Conservation (phyloP, 2,329 filamentous ascomycete genomes). For the Pseudogymnoascus sp. region DNA sequence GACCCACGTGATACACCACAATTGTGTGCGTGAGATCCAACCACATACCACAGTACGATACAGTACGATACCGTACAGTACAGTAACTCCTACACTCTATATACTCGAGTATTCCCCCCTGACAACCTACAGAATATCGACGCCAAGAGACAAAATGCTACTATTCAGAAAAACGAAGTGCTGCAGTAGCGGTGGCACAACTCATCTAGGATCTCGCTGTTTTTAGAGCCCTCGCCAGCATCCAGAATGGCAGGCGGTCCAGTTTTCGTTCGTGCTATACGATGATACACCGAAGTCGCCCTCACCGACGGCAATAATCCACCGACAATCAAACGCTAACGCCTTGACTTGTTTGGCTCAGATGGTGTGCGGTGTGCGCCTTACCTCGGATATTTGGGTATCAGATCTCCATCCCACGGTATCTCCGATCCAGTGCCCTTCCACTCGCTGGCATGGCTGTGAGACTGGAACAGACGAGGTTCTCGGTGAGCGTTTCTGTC, state of each 20-base stretch:
- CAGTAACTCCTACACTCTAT: not conserved
- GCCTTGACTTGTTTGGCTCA: not conserved
- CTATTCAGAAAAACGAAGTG: not conserved
- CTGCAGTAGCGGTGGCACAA: not conserved
- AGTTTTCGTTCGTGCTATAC: not conserved
- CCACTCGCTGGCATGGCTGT: not conserved
- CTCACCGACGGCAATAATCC: not conserved
- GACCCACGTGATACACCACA: not conserved
- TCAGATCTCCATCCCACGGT: not conserved
- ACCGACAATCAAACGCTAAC: not conserved
- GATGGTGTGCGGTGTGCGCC: not conserved
- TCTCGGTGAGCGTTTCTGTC: conserved; percentile 7
- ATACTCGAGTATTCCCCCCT: not conserved
- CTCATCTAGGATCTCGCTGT: not conserved
- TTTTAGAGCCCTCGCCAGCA: not conserved
- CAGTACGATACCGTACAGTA: not conserved
- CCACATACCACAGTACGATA: not conserved
- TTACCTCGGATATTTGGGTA: not conserved
- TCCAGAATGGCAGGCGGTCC: not conserved
- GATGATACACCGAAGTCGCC: not conserved
- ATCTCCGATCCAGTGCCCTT: not conserved
- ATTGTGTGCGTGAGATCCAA: no score
- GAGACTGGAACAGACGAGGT: not conserved
- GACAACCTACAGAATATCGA: not conserved
- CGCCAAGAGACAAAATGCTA: not conserved